Evolutionary conservation across 768 basidiomycete species (phyloP), one percentile per base, ranked within the genome.

Genomic region (Phaeotremella skinneri): DNA sequence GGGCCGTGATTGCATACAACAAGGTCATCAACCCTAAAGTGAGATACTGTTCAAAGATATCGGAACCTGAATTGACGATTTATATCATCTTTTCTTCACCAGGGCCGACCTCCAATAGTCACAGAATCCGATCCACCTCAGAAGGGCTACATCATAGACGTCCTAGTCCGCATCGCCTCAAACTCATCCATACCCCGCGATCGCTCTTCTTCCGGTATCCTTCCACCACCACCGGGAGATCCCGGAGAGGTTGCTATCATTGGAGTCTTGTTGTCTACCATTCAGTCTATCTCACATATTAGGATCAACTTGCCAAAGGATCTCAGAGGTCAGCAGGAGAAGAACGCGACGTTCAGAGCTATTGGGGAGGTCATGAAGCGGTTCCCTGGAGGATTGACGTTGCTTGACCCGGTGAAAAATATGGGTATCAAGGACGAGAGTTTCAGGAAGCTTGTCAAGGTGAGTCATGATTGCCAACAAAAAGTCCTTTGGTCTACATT

Each of bases 371-470:
- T 96, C n/a, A 86, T 92, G 59, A 83, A 86, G 56, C 83, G 93
- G 49, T 92, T 92, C 79, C 89, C 91, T 0, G 84, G 90, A 47
- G 92, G 91, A 1, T 85, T 97, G 55, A 80, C 88, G 0, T 78
- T 93, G 6, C 81, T 99, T 11, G 96, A 98, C 73, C 96, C 96
- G 0, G 81, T 98, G 27, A 82, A 89, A 70, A 91, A 97, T 73
- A 92, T 98, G 91, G 87, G 85, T 9, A 96, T 99, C 75, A 90
- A 88, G 58, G 96, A 98, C 67, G 89, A 90, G 32, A 91, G 89
- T 66, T 99, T 99, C 80, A 84, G 84, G 70, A 84, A 85, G 49
- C 82, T 98, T 0, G 83, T 97, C 55, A 84, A 89, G 79, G 93
- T 91, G 56, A 42, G 78, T 72, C n/a, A n/a, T n/a, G n/a, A n/a